Evolutionary conservation across 106 monocot genomes (phyloP).

Genomic region (Amphibolis antarctica): DNA sequence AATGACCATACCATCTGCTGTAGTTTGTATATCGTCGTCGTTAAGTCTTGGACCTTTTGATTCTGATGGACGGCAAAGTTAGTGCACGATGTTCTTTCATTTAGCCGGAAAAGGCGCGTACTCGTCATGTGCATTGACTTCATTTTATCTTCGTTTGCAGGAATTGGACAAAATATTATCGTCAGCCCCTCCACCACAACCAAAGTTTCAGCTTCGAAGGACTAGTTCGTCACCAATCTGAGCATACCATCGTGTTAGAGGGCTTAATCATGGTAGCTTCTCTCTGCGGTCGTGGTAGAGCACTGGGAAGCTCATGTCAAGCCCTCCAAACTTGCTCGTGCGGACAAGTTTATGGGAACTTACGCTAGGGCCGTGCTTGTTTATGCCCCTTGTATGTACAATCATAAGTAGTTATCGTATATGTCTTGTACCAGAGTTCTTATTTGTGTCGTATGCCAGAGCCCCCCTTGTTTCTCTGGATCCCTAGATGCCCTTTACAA

Average conservation of each 20-base stretch:
- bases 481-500: too few species aligned
- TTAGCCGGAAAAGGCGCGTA: too few species aligned
- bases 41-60: too few species aligned
- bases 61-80: too few species aligned
- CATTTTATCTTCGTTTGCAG: not conserved
- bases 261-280: not conserved
- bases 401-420: not conserved
- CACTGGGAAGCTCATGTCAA: not conserved
- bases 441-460: too few species aligned
- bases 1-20: too few species aligned
- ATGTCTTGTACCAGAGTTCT: too few species aligned
- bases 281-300: not conserved
- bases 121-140: too few species aligned
- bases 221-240: constrained; percentile 7
- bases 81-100: too few species aligned
- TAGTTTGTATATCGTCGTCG: too few species aligned
- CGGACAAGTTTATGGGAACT: not conserved
- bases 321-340: not conserved
- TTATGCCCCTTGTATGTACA: not conserved
- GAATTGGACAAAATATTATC: constrained; percentile 8
- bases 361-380: not conserved
- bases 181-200: constrained; percentile 2
- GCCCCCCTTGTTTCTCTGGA: too few species aligned
- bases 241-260: not conserved
- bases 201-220: constrained; percentile 7